These are phyloP conservation scores for Cercospora sp. DNA, from an alignment of 2,329 filamentous ascomycete species.

Conservation along the genomic window DNA sequence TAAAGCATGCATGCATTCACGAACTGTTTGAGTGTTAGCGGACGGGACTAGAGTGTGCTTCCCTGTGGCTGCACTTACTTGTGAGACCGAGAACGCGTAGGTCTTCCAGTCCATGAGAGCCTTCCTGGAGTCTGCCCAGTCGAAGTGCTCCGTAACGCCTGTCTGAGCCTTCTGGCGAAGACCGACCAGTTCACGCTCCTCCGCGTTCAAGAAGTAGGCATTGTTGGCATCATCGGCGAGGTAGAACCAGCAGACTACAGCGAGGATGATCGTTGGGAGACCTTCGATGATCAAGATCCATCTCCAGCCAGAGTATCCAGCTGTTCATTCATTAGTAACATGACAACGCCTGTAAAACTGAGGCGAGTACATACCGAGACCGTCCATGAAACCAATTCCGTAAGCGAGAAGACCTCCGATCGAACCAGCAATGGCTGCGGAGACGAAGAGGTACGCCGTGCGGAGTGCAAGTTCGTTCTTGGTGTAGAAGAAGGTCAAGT, in stretches of 20 bases:
- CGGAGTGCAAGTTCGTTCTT: constrained; percentile 46
- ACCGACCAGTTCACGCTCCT: constrained; percentile 62
- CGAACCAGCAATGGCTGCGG: constrained; percentile 51
- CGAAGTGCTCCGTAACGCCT: constrained; percentile 52
- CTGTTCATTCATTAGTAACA: constrained; percentile 53
- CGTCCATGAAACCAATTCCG: constrained; percentile 71
- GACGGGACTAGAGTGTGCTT: no score
- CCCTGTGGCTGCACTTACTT: background rate
- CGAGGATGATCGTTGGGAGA: constrained; percentile 40
- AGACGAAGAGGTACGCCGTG: constrained; percentile 50
- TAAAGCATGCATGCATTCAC: constrained; percentile 76
- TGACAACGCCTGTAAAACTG: constrained; percentile 24
- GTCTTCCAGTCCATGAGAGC: constrained; percentile 76
- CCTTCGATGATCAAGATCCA: constrained; percentile 61
- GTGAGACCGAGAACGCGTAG: constrained; percentile 66
- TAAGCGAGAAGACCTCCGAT: constrained; percentile 42
- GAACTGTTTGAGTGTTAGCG: constrained; percentile 52
- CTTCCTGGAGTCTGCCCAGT: constrained; percentile 64
- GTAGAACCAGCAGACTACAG: constrained; percentile 43
- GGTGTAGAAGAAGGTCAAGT: constrained; percentile 51
- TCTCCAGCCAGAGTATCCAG: constrained; percentile 59
- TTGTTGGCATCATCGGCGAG: constrained; percentile 68
- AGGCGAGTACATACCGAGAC: constrained; percentile 54
- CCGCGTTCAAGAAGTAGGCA: constrained; percentile 59
- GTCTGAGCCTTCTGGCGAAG: constrained; percentile 54